Base-by-base conservation (phyloP, 2,329 filamentous ascomycete genomes). In the Penicillium sp. region DNA sequence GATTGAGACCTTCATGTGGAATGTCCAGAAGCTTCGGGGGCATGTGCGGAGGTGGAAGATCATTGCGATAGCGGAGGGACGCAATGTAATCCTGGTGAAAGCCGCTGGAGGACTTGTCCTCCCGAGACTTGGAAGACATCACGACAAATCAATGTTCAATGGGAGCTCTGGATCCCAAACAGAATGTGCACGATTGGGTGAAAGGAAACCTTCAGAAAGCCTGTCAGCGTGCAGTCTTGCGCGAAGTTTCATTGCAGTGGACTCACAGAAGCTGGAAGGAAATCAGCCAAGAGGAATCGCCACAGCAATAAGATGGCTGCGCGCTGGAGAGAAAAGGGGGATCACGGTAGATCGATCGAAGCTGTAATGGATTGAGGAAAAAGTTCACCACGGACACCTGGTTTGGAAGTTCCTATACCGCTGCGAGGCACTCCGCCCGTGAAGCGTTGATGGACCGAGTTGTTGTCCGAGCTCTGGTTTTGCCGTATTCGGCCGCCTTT, bases 1-100 rank as follows among this genome's bases (percentile, higher is more conserved):
- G 87, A 36, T 87, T 80, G 12, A 97, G 80, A 37, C 93, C 93
- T 48, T 88, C 93, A 62, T 95, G 95, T 9, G 93, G 91, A 52
- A 98, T 95, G 57, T 97, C 89, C 60, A 98, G 86, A 54, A 98
- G 84, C 77, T 98, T 98, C 1, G 93, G 93, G 1, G 91, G 90
- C 66, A 90, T 90, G 47, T 91, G 89, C 46, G 93, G 93, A 55
- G 93, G 90, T 55, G 93, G 93, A 12, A 98, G 83, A 59, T 89
- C 85, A 81, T 98, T 98, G 64, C 89, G 90, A 70, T 94, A 98
- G 70, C 93, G 83, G 64, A 96, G 88, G 62, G 90, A 86, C 55
- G 90, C 91, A 66, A 98, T 95, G 73, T 96, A 97, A 72, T 98
- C 93, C 73, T 98, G 93, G 66, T 95, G 89, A 61, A 82, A 83